phyloP scores from a whole-genome alignment of 768 basidiomycete species.

The Leucosporidium scottii region DNA sequence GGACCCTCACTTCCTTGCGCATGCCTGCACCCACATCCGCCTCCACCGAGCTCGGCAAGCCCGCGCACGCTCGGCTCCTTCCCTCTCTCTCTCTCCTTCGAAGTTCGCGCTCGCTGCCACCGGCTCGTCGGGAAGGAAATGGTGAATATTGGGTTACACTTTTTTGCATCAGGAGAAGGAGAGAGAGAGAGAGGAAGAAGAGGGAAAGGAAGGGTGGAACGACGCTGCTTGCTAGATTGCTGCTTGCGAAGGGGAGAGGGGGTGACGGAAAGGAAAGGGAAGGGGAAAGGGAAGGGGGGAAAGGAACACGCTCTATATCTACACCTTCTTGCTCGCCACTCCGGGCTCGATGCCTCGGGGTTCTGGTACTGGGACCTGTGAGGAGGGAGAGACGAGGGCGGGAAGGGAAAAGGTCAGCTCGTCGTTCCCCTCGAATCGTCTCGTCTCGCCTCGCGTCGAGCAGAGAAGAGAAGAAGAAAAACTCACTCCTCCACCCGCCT shows the following conservation, averaged over 20 bases:
- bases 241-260: neutral
- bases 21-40: too few species aligned
- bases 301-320: neutral
- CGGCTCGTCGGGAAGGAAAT: too few species aligned
- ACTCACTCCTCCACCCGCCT: constrained; percentile 20
- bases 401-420: neutral
- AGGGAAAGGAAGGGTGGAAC: neutral
- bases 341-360: neutral
- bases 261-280: neutral
- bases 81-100: too few species aligned
- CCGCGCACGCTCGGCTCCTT: too few species aligned
- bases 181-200: neutral
- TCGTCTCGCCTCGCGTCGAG: neutral
- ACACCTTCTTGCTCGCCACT: neutral
- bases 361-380: neutral
- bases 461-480: neutral
- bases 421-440: neutral
- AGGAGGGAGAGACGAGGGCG: too few species aligned
- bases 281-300: neutral
- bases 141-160: too few species aligned
- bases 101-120: too few species aligned
- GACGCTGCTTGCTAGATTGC: neutral
- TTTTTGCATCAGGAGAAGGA: too few species aligned
- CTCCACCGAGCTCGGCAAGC: too few species aligned
- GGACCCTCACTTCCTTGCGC: too few species aligned